These are phyloP conservation scores for Solanum dulcamara DNA, from an alignment of 257 asterid species.

Conservation along the genomic window DNA sequence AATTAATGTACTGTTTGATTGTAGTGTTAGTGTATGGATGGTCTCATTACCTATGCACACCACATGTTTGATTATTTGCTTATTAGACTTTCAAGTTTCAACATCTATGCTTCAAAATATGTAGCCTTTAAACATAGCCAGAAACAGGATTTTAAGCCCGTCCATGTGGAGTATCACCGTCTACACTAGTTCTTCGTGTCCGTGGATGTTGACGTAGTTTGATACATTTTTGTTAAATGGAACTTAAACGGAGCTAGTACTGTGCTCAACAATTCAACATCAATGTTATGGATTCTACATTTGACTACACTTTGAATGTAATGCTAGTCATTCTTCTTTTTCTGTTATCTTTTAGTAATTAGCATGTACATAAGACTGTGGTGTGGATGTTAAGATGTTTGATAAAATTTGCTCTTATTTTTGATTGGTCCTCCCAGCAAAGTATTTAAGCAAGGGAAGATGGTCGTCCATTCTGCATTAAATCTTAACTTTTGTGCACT, in stretches of 20 bases:
- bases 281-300: not conserved
- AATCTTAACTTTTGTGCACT: constrained; percentile 8
- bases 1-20: not conserved
- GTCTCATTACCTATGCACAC: not conserved
- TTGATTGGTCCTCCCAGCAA: not conserved
- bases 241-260: not conserved
- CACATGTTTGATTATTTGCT: not conserved
- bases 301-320: not conserved
- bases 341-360: not conserved
- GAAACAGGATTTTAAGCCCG: not conserved
- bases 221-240: not conserved
- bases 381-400: not conserved
- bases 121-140: not conserved
- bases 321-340: not conserved
- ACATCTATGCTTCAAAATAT: not conserved
- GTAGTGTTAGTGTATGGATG: no score
- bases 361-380: not conserved
- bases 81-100: not conserved
- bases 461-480: constrained; percentile 22
- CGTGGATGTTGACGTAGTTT: not conserved
- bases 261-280: not conserved
- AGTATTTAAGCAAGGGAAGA: not conserved
- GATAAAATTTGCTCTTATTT: not conserved
- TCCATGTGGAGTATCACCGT: not conserved
- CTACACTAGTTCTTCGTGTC: not conserved